Base-by-base conservation (phyloP, 352 stramenopile species). In the Sclerospora graminicola region DNA sequence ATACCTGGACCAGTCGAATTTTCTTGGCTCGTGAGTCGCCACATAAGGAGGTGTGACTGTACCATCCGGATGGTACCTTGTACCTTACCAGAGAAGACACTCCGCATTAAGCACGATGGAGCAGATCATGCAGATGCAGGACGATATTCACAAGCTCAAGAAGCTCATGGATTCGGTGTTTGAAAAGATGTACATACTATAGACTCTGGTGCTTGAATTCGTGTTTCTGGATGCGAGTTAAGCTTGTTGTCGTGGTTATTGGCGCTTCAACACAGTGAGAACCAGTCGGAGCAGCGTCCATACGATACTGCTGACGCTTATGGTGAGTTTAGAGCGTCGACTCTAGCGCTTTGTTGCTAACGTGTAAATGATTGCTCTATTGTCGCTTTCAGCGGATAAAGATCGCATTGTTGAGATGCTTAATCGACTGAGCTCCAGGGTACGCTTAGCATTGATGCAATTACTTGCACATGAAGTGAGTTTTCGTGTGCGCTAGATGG, bases 71-170 rank as follows among this genome's bases (percentile, higher is more conserved):
- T n/a, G n/a, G n/a, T n/a, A n/a, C n/a, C n/a, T n/a, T 15, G 4
- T 33, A 13, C 2, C 28, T 33, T 33, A 5, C 15, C 15, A 13
- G 5, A 9, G 4, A 33, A n/a, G 4, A 13, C 8, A 3, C 8
- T 9, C 9, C 9, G 13, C 4, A n/a, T 5, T 33, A 9, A 18
- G 5, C 5, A 20, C 27, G 3, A 91, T 91, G 79, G 81, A 92
- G 68, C 73, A 84, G 63, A 89, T 90, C 55, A 85, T 89, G 81
- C 81, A 89, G 55, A 89, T 92, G 77, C 81, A 90, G 67, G 81
- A 92, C 60, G 81, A 92, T 51, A 92, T 92, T 41, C 81, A 92
- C 63, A 89, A 89, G 75, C 78, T 92, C 62, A 88, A 89, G 69
- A 92, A 92, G 74, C 81, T 92, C 69, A 89, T 92, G 70, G 78